phyloP scores from a whole-genome alignment of 768 basidiomycete species.

The Kwoniella sp. region DNA sequence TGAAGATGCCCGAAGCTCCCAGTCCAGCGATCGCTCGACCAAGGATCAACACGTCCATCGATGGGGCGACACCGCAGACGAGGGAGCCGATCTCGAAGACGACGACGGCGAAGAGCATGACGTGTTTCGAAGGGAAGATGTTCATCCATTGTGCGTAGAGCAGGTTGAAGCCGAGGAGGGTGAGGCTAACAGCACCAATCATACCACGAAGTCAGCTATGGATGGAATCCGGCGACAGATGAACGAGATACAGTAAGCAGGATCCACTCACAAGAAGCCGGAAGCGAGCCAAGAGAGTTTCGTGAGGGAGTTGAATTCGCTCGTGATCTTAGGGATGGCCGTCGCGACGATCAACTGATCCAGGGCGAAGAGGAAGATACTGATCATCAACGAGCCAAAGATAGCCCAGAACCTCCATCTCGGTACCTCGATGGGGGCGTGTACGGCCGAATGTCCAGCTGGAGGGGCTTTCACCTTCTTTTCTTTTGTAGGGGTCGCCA shows the following conservation, averaged over 20 bases:
- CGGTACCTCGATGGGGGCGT: conserved; percentile 39
- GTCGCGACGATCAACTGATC: conserved; percentile 58
- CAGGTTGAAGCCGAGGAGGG: conserved; percentile 52
- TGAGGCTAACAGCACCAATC: no score
- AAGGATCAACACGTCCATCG: conserved; percentile 53
- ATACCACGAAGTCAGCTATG: no score
- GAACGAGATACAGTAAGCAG: neutral
- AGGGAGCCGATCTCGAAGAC: conserved; percentile 61
- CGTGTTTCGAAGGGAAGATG: conserved; percentile 54
- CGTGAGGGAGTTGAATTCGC: conserved; percentile 47
- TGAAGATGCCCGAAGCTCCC: conserved; percentile 60
- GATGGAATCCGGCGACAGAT: no score
- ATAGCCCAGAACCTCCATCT: conserved; percentile 41
- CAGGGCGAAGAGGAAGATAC: conserved; percentile 48
- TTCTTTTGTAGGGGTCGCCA: conserved; percentile 5
- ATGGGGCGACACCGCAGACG: conserved; percentile 58
- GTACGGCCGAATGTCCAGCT: conserved; percentile 8
- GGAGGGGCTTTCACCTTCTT: conserved; percentile 13
- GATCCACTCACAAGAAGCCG: conserved; percentile 44
- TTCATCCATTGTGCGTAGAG: conserved; percentile 50
- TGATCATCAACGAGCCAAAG: conserved; percentile 39
- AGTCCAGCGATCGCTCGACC: conserved; percentile 61
- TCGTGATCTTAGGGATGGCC: conserved; percentile 53
- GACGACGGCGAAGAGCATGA: conserved; percentile 50
- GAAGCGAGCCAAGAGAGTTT: conserved; percentile 53